Evolutionary conservation across 768 basidiomycete genomes (phyloP).

Genomic region (Scleroderma citrinum): DNA sequence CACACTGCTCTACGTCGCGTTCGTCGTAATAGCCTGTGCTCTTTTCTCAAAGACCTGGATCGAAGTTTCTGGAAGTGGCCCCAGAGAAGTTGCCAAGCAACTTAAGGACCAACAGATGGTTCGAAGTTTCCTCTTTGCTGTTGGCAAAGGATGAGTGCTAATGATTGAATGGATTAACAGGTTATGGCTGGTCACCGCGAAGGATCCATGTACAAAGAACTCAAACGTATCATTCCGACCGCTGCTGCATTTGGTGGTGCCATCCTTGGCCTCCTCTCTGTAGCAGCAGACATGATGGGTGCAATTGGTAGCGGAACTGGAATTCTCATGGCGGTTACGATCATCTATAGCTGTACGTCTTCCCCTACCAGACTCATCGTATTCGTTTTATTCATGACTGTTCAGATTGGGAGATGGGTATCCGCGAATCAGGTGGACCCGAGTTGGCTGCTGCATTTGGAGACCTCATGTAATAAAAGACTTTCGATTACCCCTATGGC

Average conservation of each 20-base stretch:
- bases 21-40: conserved; percentile 92
- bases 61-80: conserved; percentile 94
- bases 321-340: conserved; percentile 97
- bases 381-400: neutral
- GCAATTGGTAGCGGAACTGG: conserved; percentile 94
- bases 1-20: conserved; percentile 82
- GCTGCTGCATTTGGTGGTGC: conserved; percentile 97
- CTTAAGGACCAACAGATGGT: conserved; percentile 99
- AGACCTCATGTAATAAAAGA: conserved; percentile 55
- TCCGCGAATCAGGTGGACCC: conserved; percentile 68
- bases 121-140: neutral
- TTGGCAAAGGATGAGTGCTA: neutral
- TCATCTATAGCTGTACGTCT: conserved; percentile 73
- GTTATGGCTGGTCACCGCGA: conserved; percentile 90
- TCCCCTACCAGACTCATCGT: conserved; percentile 1
- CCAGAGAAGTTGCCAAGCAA: conserved; percentile 94
- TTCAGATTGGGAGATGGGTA: conserved; percentile 92
- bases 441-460: conserved; percentile 72
- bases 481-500: neutral
- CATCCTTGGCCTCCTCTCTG: conserved; percentile 87
- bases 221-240: conserved; percentile 96
- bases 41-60: conserved; percentile 99
- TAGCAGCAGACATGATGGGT: conserved; percentile 90
- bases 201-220: conserved; percentile 98
- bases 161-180: conserved; percentile 35